Percentiles rank a stretch among this genome's conserved stretches.
These are phyloP conservation scores for Vitis hybrid DNA, from an alignment of 177 flowering plant species.

Conservation along the genomic window DNA sequence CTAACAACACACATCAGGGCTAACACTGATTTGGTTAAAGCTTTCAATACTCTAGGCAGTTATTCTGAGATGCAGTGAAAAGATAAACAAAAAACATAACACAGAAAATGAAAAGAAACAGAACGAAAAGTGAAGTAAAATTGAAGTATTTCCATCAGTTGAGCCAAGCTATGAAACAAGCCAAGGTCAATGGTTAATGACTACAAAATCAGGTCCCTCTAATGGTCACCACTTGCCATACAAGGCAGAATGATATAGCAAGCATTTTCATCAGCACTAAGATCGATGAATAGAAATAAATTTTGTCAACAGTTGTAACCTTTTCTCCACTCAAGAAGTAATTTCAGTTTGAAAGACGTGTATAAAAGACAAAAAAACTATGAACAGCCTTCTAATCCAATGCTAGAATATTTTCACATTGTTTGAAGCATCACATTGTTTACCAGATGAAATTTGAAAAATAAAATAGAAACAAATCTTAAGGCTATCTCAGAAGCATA, in stretches of 20 bases:
- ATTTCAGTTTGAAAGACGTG: neutral
- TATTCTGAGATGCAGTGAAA: neutral
- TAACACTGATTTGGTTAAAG: neutral
- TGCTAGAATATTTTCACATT: no score
- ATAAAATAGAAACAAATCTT: no score
- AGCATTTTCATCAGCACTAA: neutral
- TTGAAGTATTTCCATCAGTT: neutral
- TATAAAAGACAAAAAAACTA: no score
- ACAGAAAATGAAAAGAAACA: neutral
- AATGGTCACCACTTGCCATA: neutral
- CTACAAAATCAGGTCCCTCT: neutral
- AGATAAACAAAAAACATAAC: neutral
- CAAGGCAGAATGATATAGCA: neutral
- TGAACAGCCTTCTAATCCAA: no score
- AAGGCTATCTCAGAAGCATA: no score
- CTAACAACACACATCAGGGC: neutral
- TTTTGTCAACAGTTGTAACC: neutral
- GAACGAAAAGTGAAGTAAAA: neutral
- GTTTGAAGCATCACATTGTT: no score
- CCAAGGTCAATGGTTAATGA: neutral
- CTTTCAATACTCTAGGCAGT: neutral
- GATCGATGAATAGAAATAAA: neutral
- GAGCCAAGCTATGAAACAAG: neutral
- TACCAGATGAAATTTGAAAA: no score
- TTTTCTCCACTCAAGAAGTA: neutral